phyloP scores from a whole-genome alignment of 176 grass and related monocot genomes.

The Aegilops bicornis region DNA sequence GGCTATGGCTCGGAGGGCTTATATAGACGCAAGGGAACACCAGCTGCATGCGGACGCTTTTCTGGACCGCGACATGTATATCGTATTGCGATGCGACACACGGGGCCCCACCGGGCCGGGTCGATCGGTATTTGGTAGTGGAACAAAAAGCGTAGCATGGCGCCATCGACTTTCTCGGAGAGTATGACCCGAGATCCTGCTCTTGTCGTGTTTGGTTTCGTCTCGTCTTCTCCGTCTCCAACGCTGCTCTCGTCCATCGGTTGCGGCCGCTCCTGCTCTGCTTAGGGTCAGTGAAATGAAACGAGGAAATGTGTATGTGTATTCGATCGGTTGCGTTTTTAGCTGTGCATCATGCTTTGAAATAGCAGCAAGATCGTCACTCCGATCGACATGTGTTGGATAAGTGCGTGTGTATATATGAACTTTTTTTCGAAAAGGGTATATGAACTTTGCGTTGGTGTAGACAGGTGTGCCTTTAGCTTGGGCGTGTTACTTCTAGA shows the following conservation, averaged over 20 bases:
- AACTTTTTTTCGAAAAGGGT: neutral
- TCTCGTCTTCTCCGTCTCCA: neutral
- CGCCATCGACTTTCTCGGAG: neutral
- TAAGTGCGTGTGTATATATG: neutral
- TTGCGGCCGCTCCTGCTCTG: neutral
- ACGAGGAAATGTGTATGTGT: neutral
- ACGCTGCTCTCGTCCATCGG: neutral
- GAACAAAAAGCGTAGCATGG: conserved; percentile 35
- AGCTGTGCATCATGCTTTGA: neutral
- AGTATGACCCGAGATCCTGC: neutral
- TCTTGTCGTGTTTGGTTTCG: neutral
- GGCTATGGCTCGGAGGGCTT: conserved; percentile 14
- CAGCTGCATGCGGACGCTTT: conserved; percentile 3
- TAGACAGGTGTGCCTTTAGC: neutral
- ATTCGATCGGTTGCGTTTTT: neutral
- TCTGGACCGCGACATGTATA: neutral
- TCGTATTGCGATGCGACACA: conserved; percentile 15
- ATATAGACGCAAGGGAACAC: conserved; percentile 41
- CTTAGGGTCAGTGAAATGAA: neutral
- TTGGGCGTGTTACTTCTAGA: neutral
- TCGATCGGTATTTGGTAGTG: neutral
- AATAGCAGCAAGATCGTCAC: neutral
- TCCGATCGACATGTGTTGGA: neutral
- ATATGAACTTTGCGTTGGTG: neutral
- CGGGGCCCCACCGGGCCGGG: neutral